Base-by-base conservation (phyloP, 1,284 basidiomycete species). In the Boletellus deceptivus region DNA sequence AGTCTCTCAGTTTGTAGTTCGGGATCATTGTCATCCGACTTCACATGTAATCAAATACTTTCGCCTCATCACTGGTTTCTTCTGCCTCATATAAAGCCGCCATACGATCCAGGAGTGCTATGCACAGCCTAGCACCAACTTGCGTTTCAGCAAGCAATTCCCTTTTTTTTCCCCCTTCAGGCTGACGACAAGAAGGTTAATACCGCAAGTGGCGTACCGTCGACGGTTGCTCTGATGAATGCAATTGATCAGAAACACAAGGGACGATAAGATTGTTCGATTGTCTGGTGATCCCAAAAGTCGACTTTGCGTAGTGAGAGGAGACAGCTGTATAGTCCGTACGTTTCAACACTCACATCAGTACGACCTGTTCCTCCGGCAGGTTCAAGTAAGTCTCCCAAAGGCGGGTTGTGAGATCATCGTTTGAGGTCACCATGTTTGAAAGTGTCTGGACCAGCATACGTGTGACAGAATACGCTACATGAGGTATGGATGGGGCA, bases 1-100 rank as follows among this genome's bases (percentile, higher is more conserved):
- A 55, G 17, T 50, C 22, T 39, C 16, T 56, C 37, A 45, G 49
- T n/a, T 50, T 14, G 24, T 18, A 37, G 42, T 52, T 8, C 25
- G 48, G 46, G 50, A 34, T 18, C 7, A 40, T 38, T 16, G n/a
- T 0, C 16, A 41, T 31, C 48, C 25, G 38, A 36, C 62, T 73
- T 59, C 59, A 89, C 89, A 85, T 86, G 36, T 89, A 72, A 52
- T 89, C 83, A 63, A 93, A 93, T n/a, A 83, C 79, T 53, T 78
- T 76, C 3, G 75, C 79, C 17, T 73, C 81, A 47, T 82, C 79
- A 43, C 71, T 78, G 3, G 72, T 72, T 51, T 89, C 83, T 25
- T 84, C 79, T 5, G 75, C 77, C 29, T 91, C 85, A 57, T 83
- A 82, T 35, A 86, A 72, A 41, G 71, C 70, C 33, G 84, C 79